A percentile compares a stretch with the other conserved stretches of the same genome.
phyloP scores from a whole-genome alignment of 164 flowering plant genomes.

The Akebia trifoliata region DNA sequence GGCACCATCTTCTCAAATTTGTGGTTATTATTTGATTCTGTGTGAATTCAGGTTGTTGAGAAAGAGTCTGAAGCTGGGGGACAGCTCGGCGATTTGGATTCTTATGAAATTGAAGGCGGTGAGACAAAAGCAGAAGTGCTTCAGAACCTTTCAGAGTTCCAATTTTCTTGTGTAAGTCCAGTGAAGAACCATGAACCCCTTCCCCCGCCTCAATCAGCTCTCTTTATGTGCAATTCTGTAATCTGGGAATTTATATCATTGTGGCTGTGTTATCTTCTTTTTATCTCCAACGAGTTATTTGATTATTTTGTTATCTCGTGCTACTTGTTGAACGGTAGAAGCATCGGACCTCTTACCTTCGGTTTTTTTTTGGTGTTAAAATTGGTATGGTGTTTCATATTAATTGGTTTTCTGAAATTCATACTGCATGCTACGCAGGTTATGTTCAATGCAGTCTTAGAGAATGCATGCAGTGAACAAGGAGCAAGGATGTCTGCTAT shows the following conservation, averaged over 20 bases:
- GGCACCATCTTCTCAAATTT: not conserved
- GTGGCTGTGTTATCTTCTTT: too few species aligned
- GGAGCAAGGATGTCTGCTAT: constrained; percentile 99
- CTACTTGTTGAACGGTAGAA: too few species aligned
- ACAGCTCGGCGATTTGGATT: constrained; percentile 71
- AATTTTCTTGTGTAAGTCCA: constrained; percentile 86
- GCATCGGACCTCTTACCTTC: too few species aligned
- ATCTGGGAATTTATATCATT: too few species aligned
- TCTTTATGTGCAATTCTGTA: too few species aligned
- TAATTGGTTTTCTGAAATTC: not conserved
- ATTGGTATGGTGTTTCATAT: too few species aligned
- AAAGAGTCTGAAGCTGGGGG: constrained; percentile 90
- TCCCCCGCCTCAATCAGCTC: too few species aligned
- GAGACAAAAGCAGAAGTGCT: constrained; percentile 80
- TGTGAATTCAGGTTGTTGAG: constrained; percentile 55
- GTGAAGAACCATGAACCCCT: too few species aligned
- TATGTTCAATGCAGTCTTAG: constrained; percentile 82
- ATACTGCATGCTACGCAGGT: constrained; percentile 39
- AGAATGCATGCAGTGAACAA: constrained; percentile 98
- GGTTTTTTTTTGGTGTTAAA: too few species aligned
- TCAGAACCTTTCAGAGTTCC: constrained; percentile 87
- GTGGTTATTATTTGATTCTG: constrained; percentile 1
- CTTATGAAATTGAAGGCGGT: constrained; percentile 93
- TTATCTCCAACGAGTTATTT: too few species aligned
- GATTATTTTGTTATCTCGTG: too few species aligned